These are phyloP conservation scores for Nigrospora sphaerica DNA, from an alignment of 2,329 filamentous ascomycete species.

Conservation along the genomic window DNA sequence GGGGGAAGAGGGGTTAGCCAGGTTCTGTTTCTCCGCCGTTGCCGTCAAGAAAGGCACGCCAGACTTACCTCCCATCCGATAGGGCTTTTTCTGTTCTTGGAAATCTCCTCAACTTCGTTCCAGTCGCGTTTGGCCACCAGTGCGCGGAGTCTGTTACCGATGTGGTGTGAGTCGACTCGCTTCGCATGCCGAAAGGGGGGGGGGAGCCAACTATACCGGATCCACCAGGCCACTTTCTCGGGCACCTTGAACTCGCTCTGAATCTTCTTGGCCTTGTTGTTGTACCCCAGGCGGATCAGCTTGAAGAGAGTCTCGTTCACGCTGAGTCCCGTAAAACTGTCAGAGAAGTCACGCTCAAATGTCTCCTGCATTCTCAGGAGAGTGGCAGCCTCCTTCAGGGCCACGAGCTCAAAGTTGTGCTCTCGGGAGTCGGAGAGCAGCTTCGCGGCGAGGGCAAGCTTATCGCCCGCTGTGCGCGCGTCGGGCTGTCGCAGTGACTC, in stretches of 20 bases:
- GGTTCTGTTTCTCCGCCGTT: background rate
- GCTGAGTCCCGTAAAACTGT: constrained; percentile 72
- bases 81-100: constrained; percentile 72
- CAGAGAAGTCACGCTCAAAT: constrained; percentile 76
- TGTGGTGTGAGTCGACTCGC: too few relatives aligned
- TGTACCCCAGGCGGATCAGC: constrained; percentile 73
- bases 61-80: constrained; percentile 88
- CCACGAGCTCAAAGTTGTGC: constrained; percentile 62
- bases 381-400: constrained; percentile 72
- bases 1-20: background rate
- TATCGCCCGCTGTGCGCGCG: constrained; percentile 67
- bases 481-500: constrained; percentile 74
- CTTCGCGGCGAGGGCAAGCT: constrained; percentile 79
- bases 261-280: constrained; percentile 79
- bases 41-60: background rate
- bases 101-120: constrained; percentile 83
- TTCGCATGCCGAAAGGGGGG: too few relatives aligned
- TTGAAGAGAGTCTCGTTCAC: constrained; percentile 91
- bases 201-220: constrained; percentile 39
- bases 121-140: constrained; percentile 87
- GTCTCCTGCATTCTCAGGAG: constrained; percentile 80
- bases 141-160: constrained; percentile 61
- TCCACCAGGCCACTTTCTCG: constrained; percentile 88
- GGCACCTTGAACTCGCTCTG: constrained; percentile 89
- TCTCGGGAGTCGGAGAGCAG: constrained; percentile 81